Conservation (phyloP, 2,329 filamentous ascomycete genomes). For the Waltergamsia citrina region DNA sequence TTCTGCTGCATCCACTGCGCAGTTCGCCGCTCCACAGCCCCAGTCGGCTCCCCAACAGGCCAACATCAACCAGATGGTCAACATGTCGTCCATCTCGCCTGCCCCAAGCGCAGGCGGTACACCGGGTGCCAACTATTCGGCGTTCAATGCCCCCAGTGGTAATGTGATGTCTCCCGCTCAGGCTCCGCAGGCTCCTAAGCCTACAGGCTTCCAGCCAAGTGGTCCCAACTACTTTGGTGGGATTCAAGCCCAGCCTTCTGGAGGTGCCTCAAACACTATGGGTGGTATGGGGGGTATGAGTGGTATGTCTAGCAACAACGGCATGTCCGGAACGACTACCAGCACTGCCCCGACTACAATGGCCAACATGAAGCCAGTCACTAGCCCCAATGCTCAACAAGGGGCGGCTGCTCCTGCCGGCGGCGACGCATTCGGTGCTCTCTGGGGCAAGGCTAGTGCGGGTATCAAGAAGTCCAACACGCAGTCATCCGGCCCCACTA, state of each 20-base stretch:
- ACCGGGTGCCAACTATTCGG: conserved; percentile 53
- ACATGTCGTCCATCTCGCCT: conserved; percentile 73
- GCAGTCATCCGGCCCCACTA: conserved; percentile 57
- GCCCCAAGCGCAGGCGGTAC: conserved; percentile 47
- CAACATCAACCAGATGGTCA: conserved; percentile 71
- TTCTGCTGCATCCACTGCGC: conserved; percentile 45
- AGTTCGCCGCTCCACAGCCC: conserved; percentile 75
- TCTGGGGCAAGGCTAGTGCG: conserved; percentile 70
- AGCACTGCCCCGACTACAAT: conserved; percentile 25
- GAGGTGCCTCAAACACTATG: conserved; percentile 17
- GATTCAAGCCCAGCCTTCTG: conserved; percentile 38
- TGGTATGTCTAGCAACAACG: conserved; percentile 14
- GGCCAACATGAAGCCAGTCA: conserved; percentile 37
- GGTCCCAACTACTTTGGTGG: conserved; percentile 95
- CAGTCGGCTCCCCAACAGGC: conserved; percentile 74
- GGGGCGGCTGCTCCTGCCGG: conserved; percentile 44
- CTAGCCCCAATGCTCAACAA: conserved; percentile 44
- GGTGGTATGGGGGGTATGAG: conserved; percentile 13
- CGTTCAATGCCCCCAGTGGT: conserved; percentile 37
- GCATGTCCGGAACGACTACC: conserved; percentile 23
- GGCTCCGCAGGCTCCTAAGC: conserved; percentile 24
- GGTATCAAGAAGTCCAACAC: conserved; percentile 66
- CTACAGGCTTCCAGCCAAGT: conserved; percentile 60
- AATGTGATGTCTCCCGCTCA: background rate
- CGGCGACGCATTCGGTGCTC: conserved; percentile 80